Conservation (phyloP, 345 rosid species). For the Corchorus capsularis region DNA sequence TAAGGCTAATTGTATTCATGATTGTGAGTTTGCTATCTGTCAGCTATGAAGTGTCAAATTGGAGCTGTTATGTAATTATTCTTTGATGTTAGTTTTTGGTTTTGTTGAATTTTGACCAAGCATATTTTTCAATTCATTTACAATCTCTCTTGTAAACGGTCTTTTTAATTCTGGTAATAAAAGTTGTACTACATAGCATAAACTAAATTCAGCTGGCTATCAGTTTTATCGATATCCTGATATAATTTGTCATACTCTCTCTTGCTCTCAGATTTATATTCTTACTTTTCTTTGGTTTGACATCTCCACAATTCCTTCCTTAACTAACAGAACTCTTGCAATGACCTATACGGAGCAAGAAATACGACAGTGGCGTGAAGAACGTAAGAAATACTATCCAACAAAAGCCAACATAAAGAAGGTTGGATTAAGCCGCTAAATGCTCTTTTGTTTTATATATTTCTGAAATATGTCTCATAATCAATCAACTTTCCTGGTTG, state of each 20-base stretch:
- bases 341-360: constrained; percentile 63
- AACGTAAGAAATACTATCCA: constrained; percentile 78
- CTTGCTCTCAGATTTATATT: neutral
- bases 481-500: constrained; percentile 26
- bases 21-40: neutral
- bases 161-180: neutral
- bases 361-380: constrained; percentile 76
- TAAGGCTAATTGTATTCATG: neutral
- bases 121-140: neutral
- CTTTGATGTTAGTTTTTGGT: neutral
- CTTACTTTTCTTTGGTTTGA: neutral
- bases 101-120: neutral
- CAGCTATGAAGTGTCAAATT: neutral
- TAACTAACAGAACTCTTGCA: constrained; percentile 36
- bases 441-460: constrained; percentile 16
- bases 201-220: neutral
- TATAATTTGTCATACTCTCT: neutral
- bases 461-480: constrained; percentile 16
- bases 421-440: constrained; percentile 43
- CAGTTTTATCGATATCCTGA: neutral
- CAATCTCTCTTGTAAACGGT: neutral
- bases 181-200: neutral
- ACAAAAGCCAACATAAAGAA: constrained; percentile 54
- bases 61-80: neutral
- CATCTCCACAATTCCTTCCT: neutral